Conservation (phyloP, 345 rosid species). For the Syzygium grande region DNA sequence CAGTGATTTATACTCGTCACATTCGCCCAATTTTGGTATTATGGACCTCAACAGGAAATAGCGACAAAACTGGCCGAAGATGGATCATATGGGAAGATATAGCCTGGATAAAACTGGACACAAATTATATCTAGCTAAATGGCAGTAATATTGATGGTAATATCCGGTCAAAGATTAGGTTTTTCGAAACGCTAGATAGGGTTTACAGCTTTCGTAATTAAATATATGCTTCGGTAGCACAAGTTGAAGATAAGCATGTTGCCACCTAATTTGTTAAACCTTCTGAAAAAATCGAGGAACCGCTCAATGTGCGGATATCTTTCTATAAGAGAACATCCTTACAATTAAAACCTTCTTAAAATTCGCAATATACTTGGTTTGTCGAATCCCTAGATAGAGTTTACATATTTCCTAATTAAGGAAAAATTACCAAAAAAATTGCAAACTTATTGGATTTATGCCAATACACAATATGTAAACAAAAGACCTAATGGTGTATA, state of each 20-base stretch:
- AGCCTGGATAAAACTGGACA: background rate
- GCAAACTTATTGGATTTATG: too few species aligned
- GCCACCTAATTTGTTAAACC: background rate
- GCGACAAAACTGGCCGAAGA: background rate
- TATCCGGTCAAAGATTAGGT: background rate
- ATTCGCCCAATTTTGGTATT: background rate
- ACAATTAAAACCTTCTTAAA: too few species aligned
- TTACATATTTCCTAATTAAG: too few species aligned
- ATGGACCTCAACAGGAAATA: background rate
- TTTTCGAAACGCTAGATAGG: background rate
- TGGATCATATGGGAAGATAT: background rate
- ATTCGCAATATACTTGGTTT: too few species aligned
- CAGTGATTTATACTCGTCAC: background rate
- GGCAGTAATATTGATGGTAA: background rate
- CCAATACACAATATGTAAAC: background rate
- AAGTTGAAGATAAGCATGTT: background rate
- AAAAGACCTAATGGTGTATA: background rate
- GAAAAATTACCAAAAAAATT: too few species aligned
- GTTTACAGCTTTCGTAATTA: background rate
- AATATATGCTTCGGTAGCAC: background rate
- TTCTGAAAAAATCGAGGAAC: background rate
- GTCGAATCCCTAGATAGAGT: too few species aligned
- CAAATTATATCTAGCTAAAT: background rate
- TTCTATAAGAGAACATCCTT: background rate
- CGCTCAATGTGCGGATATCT: background rate